Evolutionary conservation across 768 basidiomycete genomes (phyloP), one percentile per base, ranked within the genome.

Genomic region (Dioszegia aurantiaca): DNA sequence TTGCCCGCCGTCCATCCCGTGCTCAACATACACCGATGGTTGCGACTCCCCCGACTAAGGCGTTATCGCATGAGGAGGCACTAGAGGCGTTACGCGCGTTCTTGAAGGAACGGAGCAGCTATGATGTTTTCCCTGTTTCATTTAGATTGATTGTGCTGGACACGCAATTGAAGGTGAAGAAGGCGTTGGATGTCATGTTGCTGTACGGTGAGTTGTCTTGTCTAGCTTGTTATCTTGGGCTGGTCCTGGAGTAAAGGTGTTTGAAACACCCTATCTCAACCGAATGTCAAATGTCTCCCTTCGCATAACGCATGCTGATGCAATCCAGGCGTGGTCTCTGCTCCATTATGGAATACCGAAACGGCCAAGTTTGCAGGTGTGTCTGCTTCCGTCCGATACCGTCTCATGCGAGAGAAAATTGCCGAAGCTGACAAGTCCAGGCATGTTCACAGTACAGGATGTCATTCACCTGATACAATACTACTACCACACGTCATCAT

Each of bases 391-490:
- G n/a, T n/a, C n/a, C n/a, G n/a, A n/a, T n/a, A n/a, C n/a, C n/a
- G n/a, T n/a, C n/a, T n/a, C n/a, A n/a, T n/a, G n/a, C n/a, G n/a
- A n/a, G n/a, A n/a, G n/a, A n/a, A n/a, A n/a, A n/a, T 47, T 6
- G 26, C 1, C 33, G 24, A n/a, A 55, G 59, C 65, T 64, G 53
- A 62, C 48, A 19, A 27, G 9, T 17, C 40, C 48, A 77, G 95
- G 95, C 60, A 98, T 99, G 94, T 87, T 99, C 72, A 99, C 95
- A 9, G 90, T 98, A n/a, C 84, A 91, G 57, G 95, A 99, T 77
- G 92, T 99, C 76, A 97, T 99, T 58, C 95, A 99, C 76, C 85
- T 99, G 64, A 98, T 99, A 64, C 95, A 99, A 70, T 95, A 93
- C 79, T 99, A 97, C 77, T 95, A 97, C 77, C 85, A 86, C 45